Conservation (phyloP, 2,329 filamentous ascomycete species). For the Botrytis squamosa region DNA sequence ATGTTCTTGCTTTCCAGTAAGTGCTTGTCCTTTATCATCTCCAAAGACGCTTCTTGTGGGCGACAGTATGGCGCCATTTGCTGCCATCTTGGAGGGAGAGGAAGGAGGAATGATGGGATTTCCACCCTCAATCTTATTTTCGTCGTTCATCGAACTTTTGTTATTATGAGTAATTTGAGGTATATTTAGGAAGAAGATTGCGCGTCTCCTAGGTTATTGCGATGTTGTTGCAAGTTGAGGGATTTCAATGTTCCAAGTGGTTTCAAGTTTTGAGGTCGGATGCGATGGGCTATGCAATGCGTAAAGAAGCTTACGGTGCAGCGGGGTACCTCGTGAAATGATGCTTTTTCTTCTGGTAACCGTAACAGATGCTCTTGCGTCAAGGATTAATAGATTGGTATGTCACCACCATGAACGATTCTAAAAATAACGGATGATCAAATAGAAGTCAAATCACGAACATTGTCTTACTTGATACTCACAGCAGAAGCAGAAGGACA, state of each 20-base stretch:
- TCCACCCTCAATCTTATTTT: slow-evolving; percentile 6
- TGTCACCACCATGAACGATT: neutral
- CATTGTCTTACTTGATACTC: neutral
- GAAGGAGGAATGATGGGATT: neutral
- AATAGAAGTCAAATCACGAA: neutral
- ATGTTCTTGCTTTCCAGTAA: slow-evolving; percentile 98
- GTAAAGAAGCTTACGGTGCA: slow-evolving; percentile 17
- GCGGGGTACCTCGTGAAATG: slow-evolving; percentile 21
- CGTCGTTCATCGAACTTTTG: slow-evolving; percentile 11
- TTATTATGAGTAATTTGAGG: too few species aligned
- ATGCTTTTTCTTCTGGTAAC: neutral
- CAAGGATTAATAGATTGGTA: neutral
- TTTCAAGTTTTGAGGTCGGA: neutral
- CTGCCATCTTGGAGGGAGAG: slow-evolving; percentile 20
- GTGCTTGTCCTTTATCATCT: slow-evolving; percentile 32
- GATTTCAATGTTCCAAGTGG: neutral
- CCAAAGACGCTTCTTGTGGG: slow-evolving; percentile 14
- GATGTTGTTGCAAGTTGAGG: neutral
- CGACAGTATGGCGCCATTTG: slow-evolving; percentile 27
- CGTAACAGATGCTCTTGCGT: neutral
- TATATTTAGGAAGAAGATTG: neutral
- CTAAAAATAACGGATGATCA: neutral
- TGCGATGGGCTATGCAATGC: neutral
- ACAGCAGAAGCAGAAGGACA: neutral
- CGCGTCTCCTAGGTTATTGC: neutral